Conservation (phyloP, 306 rosid species). For the Vachellia pachyceras region DNA sequence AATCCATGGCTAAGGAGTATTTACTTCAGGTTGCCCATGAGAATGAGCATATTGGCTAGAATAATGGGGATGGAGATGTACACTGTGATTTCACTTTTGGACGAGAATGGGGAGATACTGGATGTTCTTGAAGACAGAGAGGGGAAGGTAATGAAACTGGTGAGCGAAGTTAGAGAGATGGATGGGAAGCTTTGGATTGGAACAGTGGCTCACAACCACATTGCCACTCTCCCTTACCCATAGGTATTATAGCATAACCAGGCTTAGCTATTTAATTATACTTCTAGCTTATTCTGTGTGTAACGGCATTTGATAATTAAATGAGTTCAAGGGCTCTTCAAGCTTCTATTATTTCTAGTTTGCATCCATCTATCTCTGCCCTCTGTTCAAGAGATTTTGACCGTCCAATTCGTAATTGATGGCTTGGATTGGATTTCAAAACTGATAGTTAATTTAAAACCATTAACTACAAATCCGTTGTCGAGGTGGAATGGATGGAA, state of each 20-base stretch:
- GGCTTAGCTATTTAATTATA: not conserved
- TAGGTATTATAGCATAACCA: not conserved
- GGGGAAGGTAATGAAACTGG: slow-evolving; percentile 80
- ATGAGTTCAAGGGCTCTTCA: not conserved
- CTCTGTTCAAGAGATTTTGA: not conserved
- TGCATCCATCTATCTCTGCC: not conserved
- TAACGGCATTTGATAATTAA: slow-evolving; percentile 9
- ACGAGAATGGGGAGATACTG: slow-evolving; percentile 68
- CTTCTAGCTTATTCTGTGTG: not conserved
- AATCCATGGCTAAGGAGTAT: slow-evolving; percentile 84
- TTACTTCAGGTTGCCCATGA: slow-evolving; percentile 77
- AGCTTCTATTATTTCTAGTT: not conserved
- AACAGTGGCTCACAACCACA: slow-evolving; percentile 92
- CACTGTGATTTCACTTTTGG: slow-evolving; percentile 66
- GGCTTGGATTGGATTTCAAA: not conserved
- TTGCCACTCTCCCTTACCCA: slow-evolving; percentile 83
- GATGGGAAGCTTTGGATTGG: slow-evolving; percentile 93
- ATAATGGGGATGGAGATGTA: slow-evolving; percentile 88
- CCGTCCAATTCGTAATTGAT: not conserved
- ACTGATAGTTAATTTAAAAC: too few species aligned
- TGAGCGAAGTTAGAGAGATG: slow-evolving; percentile 82
- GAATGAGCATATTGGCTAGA: slow-evolving; percentile 69
- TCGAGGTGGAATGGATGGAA: not conserved
- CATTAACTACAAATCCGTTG: not conserved
- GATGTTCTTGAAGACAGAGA: slow-evolving; percentile 83